phyloP scores from a whole-genome alignment of 202 grass and related monocot species.

The Musa balbisiana region DNA sequence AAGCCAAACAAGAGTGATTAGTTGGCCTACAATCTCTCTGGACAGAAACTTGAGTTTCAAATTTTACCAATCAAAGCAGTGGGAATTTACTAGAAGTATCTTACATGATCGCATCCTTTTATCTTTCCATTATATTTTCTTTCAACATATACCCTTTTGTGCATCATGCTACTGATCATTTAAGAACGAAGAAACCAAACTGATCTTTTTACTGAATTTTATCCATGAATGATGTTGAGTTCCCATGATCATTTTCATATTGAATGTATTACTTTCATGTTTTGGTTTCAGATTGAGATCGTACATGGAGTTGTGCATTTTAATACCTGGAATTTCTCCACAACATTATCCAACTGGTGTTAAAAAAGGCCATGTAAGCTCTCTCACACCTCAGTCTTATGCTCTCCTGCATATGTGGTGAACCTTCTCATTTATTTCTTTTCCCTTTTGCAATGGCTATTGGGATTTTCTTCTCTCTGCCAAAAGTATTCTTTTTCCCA shows the following conservation, averaged over 20 bases:
- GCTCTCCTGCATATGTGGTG: neutral
- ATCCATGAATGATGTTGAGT: neutral
- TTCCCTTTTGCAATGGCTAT: neutral
- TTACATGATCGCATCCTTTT: neutral
- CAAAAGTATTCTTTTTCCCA: neutral
- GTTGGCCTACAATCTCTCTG: neutral
- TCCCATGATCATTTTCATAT: conserved; percentile 24
- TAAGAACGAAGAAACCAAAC: neutral
- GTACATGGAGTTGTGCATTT: conserved; percentile 98
- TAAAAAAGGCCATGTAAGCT: conserved; percentile 43
- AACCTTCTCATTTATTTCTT: neutral
- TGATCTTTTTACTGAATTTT: neutral
- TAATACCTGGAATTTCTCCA: conserved; percentile 74
- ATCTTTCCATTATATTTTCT: neutral
- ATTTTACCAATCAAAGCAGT: neutral
- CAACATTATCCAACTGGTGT: conserved; percentile 55
- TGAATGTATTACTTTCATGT: conserved; percentile 24
- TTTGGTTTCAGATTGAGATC: conserved; percentile 68
- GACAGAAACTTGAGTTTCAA: neutral
- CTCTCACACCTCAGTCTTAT: neutral
- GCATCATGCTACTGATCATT: neutral
- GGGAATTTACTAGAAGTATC: neutral
- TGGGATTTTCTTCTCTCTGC: too few species aligned
- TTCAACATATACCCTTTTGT: neutral
- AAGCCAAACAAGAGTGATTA: neutral